Evolutionary conservation across 441 rosid species (phyloP).

Genomic region (Cnidoscolus chayamansa): DNA sequence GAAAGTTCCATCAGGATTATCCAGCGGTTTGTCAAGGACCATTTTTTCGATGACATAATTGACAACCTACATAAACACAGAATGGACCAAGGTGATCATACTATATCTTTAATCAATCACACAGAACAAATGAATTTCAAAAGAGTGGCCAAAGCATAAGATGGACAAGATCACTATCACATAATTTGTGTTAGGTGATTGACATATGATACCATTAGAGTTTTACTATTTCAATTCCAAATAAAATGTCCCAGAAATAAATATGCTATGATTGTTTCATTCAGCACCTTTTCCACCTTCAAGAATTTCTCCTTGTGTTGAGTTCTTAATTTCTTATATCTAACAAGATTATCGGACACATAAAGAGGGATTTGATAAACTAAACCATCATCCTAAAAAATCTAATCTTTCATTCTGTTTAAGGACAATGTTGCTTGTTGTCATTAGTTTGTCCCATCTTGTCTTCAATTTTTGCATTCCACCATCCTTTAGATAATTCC

Average conservation of each 20-base stretch:
- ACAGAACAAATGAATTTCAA: not conserved
- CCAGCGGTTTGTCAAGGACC: conserved; percentile 86
- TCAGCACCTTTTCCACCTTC: not conserved
- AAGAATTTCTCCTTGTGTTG: not conserved
- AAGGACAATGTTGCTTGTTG: too few relatives aligned
- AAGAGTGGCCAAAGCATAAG: too few relatives aligned
- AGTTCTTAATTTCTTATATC: not conserved
- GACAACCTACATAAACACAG: conserved; percentile 56
- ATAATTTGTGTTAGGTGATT: too few relatives aligned
- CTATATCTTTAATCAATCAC: not conserved
- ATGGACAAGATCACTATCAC: too few relatives aligned
- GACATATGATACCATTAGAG: too few relatives aligned
- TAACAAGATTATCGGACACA: too few relatives aligned
- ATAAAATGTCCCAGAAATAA: not conserved
- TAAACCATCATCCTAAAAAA: too few relatives aligned
- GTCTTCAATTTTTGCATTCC: too few relatives aligned
- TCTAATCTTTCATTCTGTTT: too few relatives aligned
- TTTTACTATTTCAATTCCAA: too few relatives aligned
- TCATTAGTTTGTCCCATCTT: too few relatives aligned
- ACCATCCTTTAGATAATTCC: not conserved
- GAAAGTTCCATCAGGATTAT: conserved; percentile 63
- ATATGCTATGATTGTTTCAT: not conserved
- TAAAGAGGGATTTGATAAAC: too few relatives aligned
- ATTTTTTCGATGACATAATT: conserved; percentile 96
- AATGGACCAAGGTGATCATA: not conserved